phyloP scores from a whole-genome alignment of 176 grass and related monocot species.

The Aegilops bicornis region DNA sequence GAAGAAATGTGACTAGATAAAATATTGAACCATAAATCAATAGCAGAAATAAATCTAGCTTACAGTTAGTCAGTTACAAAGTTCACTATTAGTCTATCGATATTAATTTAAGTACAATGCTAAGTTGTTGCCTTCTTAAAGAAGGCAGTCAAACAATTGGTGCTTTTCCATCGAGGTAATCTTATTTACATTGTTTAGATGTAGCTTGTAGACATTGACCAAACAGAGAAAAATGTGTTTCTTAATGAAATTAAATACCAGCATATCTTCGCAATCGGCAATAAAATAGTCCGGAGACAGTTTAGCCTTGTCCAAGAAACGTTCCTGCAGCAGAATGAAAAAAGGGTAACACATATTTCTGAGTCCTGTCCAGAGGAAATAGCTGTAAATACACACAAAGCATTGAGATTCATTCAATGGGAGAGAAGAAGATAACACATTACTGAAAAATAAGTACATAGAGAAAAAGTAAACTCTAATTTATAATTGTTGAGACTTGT shows the following conservation, averaged over 20 bases:
- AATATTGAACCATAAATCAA: conserved; percentile 5
- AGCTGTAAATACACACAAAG: conserved; percentile 18
- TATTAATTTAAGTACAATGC: conserved; percentile 5
- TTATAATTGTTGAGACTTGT: conserved; percentile 17
- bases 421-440: conserved; percentile 11
- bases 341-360: conserved; percentile 3
- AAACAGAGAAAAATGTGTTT: conserved; percentile 14
- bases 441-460: conserved; percentile 15
- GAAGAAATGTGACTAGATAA: conserved; percentile 13
- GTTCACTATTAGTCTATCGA: not conserved
- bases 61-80: not conserved
- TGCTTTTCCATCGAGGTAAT: not conserved
- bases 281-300: conserved; percentile 97
- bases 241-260: conserved; percentile 50
- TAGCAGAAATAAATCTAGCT: not conserved
- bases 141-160: not conserved
- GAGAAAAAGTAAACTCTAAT: conserved; percentile 8
- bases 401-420: not conserved
- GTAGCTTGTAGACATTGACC: conserved; percentile 20
- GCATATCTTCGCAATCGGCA: conserved; percentile 78
- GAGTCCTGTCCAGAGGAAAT: conserved; percentile 12
- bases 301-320: conserved; percentile 87
- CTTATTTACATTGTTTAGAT: conserved; percentile 11
- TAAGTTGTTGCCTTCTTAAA: not conserved
- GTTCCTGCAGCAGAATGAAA: conserved; percentile 62